phyloP scores from a whole-genome alignment of 2,329 filamentous ascomycete genomes.

The Falciphora oryzae region DNA sequence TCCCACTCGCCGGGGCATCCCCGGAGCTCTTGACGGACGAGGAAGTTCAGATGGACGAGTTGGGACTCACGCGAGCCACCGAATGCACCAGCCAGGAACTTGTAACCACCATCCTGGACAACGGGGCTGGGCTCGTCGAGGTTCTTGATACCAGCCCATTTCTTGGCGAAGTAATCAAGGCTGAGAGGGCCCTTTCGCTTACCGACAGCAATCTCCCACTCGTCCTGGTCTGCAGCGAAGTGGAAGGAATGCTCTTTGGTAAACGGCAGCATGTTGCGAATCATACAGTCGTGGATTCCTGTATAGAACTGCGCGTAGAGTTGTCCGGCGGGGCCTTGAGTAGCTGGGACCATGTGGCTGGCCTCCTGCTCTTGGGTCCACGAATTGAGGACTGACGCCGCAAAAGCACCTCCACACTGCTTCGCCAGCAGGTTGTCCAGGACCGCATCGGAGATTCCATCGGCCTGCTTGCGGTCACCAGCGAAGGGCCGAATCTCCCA shows the following conservation, averaged over 20 bases:
- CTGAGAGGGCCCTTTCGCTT: constrained; percentile 4
- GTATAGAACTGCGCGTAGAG: constrained; percentile 3
- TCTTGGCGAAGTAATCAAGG: constrained; percentile 5
- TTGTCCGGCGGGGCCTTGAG: background rate
- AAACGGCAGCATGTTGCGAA: background rate
- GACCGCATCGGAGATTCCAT: too few species aligned
- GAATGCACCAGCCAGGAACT: constrained; percentile 6
- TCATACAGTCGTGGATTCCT: constrained; percentile 4
- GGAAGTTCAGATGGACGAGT: constrained; percentile 1
- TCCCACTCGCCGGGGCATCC: constrained; percentile 7
- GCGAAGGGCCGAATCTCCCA: constrained; percentile 6
- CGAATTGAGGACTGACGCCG: background rate
- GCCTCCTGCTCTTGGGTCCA: background rate
- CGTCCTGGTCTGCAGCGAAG: background rate
- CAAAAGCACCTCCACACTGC: constrained; percentile 7
- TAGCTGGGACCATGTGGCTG: background rate
- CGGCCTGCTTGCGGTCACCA: background rate
- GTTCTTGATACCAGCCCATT: constrained; percentile 2
- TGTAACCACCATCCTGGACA: background rate
- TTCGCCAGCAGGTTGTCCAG: constrained; percentile 5
- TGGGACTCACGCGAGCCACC: constrained; percentile 5
- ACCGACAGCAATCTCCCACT: constrained; percentile 5
- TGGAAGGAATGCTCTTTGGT: background rate
- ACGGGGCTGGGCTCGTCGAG: background rate
- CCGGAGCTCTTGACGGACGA: constrained; percentile 8